Evolutionary conservation across 495 filamentous ascomycete genomes (phyloP).

Genomic region (Hypoxylon fragiforme): DNA sequence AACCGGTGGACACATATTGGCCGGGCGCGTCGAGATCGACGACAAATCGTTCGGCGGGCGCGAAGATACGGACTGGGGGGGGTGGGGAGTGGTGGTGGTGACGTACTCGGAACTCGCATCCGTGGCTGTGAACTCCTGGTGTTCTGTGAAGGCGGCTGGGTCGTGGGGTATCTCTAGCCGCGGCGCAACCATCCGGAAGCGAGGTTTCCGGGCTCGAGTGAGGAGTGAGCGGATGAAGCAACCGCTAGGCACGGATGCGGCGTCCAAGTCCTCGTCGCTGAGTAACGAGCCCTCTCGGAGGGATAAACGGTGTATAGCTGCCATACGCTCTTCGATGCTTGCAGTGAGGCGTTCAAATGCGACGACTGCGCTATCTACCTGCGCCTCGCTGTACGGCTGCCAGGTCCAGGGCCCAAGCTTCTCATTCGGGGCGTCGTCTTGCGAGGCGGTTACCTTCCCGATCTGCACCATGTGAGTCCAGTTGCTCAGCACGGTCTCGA

Average conservation of each 20-base stretch:
- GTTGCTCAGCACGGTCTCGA: conserved; percentile 46
- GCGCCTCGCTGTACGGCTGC: conserved; percentile 26
- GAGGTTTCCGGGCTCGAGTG: conserved; percentile 36
- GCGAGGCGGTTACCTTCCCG: conserved; percentile 38
- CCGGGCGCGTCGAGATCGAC: background rate
- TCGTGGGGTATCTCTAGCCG: conserved; percentile 20
- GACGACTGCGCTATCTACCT: conserved; percentile 17
- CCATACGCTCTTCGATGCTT: conserved; percentile 10
- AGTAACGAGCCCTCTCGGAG: conserved; percentile 20
- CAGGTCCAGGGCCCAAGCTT: conserved; percentile 34
- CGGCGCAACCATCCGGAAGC: conserved; percentile 43
- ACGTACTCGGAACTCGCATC: background rate
- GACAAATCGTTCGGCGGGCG: background rate
- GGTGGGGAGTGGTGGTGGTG: background rate
- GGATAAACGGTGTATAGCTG: background rate
- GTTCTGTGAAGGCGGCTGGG: background rate
- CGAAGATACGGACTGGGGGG: background rate
- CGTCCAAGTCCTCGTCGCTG: conserved; percentile 31
- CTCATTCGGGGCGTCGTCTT: conserved; percentile 12
- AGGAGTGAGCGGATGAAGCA: conserved; percentile 42
- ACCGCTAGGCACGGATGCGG: conserved; percentile 35
- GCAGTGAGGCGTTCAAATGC: conserved; percentile 27
- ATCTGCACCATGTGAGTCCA: conserved; percentile 41
- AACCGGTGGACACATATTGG: background rate
- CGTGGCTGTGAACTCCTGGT: background rate